phyloP scores from a whole-genome alignment of 164 flowering plant genomes.

The Hamamelis virginiana region DNA sequence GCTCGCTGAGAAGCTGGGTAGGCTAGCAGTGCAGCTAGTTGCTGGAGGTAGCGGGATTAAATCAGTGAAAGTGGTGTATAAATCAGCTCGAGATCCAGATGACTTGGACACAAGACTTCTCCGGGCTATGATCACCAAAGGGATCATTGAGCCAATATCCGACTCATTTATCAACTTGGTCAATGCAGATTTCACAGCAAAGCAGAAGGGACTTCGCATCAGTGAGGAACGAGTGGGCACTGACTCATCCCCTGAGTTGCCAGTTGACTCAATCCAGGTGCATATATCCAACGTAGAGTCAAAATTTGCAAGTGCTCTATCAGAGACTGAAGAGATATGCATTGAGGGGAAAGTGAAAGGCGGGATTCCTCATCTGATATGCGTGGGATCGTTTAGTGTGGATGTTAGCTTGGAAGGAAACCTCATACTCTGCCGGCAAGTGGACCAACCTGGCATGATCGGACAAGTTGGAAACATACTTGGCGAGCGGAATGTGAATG shows the following conservation, averaged over 20 bases:
- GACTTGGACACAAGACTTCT: slow-evolving; percentile 63
- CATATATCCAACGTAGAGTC: slow-evolving; percentile 39
- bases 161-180: slow-evolving; percentile 42
- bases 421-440: slow-evolving; percentile 44
- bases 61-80: slow-evolving; percentile 41
- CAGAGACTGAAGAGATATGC: slow-evolving; percentile 32
- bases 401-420: slow-evolving; percentile 52
- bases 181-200: slow-evolving; percentile 61
- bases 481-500: slow-evolving; percentile 44
- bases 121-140: slow-evolving; percentile 63
- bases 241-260: slow-evolving; percentile 39
- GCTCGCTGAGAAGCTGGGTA: slow-evolving; percentile 57
- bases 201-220: slow-evolving; percentile 52
- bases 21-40: slow-evolving; percentile 52
- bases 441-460: slow-evolving; percentile 56
- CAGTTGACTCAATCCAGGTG: slow-evolving; percentile 45
- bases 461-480: slow-evolving; percentile 54
- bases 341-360: slow-evolving; percentile 46
- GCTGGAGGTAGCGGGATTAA: slow-evolving; percentile 52
- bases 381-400: slow-evolving; percentile 38
- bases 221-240: slow-evolving; percentile 40
- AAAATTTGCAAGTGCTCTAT: slow-evolving; percentile 42
- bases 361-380: slow-evolving; percentile 39
- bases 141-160: slow-evolving; percentile 59
- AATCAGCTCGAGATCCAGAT: slow-evolving; percentile 46